Evolutionary conservation across 495 filamentous ascomycete genomes (phyloP).

Genomic region (Articulospora tetracladia): DNA sequence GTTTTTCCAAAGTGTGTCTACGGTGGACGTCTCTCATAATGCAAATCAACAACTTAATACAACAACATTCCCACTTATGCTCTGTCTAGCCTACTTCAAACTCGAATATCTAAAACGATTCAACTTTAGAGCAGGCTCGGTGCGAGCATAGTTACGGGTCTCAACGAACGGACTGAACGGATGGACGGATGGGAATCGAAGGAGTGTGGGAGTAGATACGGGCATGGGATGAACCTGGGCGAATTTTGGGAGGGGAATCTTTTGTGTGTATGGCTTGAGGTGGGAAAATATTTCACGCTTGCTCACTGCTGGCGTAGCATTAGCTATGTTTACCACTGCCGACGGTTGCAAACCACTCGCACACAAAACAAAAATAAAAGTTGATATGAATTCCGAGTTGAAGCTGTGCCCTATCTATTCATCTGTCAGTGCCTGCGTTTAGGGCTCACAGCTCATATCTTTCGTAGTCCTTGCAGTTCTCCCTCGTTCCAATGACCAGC

Average conservation of each 20-base stretch:
- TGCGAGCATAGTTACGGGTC: background rate
- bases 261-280: background rate
- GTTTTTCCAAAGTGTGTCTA: background rate
- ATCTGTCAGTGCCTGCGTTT: too few relatives aligned
- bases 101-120: background rate
- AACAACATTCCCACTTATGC: background rate
- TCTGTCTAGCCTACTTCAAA: background rate
- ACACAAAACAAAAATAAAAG: background rate
- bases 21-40: slow-evolving; percentile 11
- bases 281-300: background rate
- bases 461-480: too few relatives aligned
- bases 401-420: too few relatives aligned
- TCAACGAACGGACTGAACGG: background rate
- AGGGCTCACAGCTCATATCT: too few relatives aligned
- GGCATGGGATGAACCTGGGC: background rate
- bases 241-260: background rate
- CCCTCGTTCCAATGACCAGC: too few relatives aligned
- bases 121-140: too few relatives aligned
- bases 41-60: background rate
- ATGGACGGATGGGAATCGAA: background rate
- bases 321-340: background rate
- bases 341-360: background rate
- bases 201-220: slow-evolving; percentile 18
- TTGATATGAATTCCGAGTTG: too few relatives aligned
- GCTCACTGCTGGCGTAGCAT: background rate